A percentile compares a stretch with the other conserved stretches of the same genome.
phyloP scores from a whole-genome alignment of 2,329 filamentous ascomycete species.

The Lasiodiplodia gonubiensis region DNA sequence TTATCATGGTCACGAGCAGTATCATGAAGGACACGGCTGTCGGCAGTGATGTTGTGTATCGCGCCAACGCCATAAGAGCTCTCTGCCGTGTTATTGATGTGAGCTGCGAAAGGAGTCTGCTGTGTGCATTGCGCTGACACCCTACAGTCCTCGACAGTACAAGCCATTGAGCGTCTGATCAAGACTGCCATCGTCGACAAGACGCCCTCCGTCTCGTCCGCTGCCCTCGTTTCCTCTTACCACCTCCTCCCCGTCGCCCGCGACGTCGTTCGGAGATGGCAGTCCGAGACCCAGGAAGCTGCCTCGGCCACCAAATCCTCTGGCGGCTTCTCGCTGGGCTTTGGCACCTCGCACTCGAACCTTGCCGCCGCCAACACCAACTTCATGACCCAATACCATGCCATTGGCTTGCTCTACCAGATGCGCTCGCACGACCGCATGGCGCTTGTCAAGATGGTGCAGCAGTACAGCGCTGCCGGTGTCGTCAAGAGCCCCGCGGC shows the following conservation, averaged over 20 bases:
- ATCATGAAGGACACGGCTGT: constrained; percentile 99
- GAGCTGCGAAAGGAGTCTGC: constrained; percentile 44
- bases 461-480: constrained; percentile 91
- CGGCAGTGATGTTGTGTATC: constrained; percentile 89
- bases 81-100: constrained; percentile 97
- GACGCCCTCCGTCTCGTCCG: constrained; percentile 95
- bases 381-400: constrained; percentile 98
- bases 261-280: constrained; percentile 96
- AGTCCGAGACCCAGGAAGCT: constrained; percentile 97
- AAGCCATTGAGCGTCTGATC: constrained; percentile 97
- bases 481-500: constrained; percentile 95
- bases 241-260: constrained; percentile 95
- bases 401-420: constrained; percentile 95
- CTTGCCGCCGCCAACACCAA: constrained; percentile 79
- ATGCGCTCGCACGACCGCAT: constrained; percentile 98
- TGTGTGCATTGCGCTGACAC: constrained; percentile 30
- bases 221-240: constrained; percentile 94
- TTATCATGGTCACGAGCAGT: constrained; percentile 99
- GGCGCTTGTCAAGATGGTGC: constrained; percentile 99
- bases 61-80: constrained; percentile 94
- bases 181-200: constrained; percentile 99
- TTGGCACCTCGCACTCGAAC: constrained; percentile 76
- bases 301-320: constrained; percentile 88
- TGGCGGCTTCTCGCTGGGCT: constrained; percentile 87
- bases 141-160: constrained; percentile 82